phyloP scores from a whole-genome alignment of 176 grass and related monocot genomes.

The Zizania latifolia region DNA sequence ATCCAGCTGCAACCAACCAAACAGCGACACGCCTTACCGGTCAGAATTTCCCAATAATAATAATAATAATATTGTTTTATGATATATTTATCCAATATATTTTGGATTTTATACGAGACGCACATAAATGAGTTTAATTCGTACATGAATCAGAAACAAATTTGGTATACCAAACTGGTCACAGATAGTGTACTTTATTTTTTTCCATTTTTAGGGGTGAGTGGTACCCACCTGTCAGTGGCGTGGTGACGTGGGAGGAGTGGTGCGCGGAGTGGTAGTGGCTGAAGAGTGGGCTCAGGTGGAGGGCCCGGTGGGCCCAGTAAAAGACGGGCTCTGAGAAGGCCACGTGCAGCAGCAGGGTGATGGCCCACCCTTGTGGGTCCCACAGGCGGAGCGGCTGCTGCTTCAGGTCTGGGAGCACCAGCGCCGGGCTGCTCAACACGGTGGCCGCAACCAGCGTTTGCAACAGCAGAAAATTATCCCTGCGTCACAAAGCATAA shows the following conservation, averaged over 20 bases:
- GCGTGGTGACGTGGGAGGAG: constrained; percentile 45
- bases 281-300: constrained; percentile 45
- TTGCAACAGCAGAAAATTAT: constrained; percentile 81
- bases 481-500: too few relatives aligned
- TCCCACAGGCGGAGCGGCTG: constrained; percentile 35
- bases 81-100: too few relatives aligned
- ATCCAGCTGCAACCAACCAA: constrained; percentile 67
- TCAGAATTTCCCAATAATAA: too few relatives aligned
- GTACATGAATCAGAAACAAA: too few relatives aligned
- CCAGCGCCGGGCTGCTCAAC: constrained; percentile 31
- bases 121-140: too few relatives aligned
- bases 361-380: constrained; percentile 41
- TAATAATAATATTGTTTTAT: too few relatives aligned
- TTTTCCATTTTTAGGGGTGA: too few relatives aligned
- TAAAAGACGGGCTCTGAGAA: constrained; percentile 89
- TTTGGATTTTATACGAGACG: too few relatives aligned
- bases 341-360: constrained; percentile 64
- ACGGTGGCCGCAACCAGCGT: constrained; percentile 42
- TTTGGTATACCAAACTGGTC: too few relatives aligned
- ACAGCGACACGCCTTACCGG: too few relatives aligned
- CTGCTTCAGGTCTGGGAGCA: constrained; percentile 35
- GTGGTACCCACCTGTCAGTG: constrained; percentile 85
- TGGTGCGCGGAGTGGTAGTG: constrained; percentile 66
- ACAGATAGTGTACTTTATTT: too few relatives aligned
- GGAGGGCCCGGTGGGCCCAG: constrained; percentile 65